Percentiles rank a stretch among this genome's conserved stretches.
Conservation (phyloP, 345 rosid species). For the Bruguiera parviflora region DNA sequence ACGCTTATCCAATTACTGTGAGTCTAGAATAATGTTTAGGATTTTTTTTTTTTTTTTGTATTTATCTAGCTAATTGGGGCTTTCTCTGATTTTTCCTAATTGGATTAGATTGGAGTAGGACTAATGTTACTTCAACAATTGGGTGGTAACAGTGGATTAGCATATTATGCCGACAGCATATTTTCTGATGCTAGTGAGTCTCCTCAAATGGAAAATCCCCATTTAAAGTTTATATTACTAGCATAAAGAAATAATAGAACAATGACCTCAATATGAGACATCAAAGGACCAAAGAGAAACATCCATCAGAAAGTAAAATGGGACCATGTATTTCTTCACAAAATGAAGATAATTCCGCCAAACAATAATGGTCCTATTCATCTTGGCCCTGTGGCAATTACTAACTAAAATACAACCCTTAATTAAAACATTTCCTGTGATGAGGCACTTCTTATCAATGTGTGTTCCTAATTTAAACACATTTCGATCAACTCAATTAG, state of each 20-base stretch:
- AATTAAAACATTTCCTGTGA: constrained; percentile 68
- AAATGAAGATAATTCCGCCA: constrained; percentile 79
- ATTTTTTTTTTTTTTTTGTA: background rate
- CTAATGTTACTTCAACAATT: constrained; percentile 60
- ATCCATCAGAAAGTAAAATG: background rate
- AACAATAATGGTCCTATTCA: constrained; percentile 85
- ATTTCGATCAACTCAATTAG: background rate
- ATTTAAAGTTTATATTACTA: no score
- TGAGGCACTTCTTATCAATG: constrained; percentile 82
- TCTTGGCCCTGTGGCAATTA: constrained; percentile 87
- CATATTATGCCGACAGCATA: constrained; percentile 39
- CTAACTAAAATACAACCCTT: constrained; percentile 84
- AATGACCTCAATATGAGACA: background rate
- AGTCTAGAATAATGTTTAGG: background rate
- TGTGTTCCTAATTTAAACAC: constrained; percentile 42
- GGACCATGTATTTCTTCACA: constrained; percentile 59
- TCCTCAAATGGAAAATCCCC: background rate
- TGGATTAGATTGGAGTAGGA: constrained; percentile 52
- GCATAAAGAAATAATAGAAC: no score
- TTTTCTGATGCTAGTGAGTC: constrained; percentile 38
- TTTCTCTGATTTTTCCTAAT: no score
- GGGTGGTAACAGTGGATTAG: constrained; percentile 43
- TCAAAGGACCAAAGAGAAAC: no score
- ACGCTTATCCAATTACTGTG: constrained; percentile 16
- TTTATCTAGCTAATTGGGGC: background rate